Evolutionary conservation across 2,329 filamentous ascomycete genomes (phyloP).

Genomic region (Anisogramma anomala): DNA sequence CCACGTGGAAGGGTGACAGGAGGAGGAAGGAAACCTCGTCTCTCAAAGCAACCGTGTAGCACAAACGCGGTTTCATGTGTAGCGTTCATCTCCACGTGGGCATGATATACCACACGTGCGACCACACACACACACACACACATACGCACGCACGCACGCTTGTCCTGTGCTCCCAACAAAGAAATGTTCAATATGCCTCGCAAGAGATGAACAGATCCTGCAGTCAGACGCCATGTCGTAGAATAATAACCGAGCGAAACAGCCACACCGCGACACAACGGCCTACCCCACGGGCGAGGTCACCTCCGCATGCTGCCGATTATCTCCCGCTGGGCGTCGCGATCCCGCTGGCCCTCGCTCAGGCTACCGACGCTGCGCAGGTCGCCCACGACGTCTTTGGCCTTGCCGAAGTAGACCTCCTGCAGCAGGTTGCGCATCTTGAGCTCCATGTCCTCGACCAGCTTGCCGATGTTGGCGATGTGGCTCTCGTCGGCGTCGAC

Average conservation of each 20-base stretch:
- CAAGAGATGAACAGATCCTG: constrained; percentile 1
- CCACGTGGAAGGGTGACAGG: not conserved
- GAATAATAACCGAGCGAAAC: not conserved
- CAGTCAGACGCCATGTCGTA: constrained; percentile 3
- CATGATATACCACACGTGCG: not conserved
- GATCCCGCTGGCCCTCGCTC: constrained; percentile 73
- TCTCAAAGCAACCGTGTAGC: constrained; percentile 5
- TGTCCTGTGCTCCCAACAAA: constrained; percentile 3
- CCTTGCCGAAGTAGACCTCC: constrained; percentile 99
- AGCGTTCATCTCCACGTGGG: constrained; percentile 9
- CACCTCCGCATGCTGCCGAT: constrained; percentile 51
- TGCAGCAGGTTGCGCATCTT: constrained; percentile 98
- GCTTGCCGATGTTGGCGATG: constrained; percentile 83
- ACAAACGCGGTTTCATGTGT: constrained; percentile 9
- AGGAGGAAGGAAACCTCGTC: not conserved
- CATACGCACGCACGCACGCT: constrained; percentile 1
- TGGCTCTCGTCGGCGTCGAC: constrained; percentile 87
- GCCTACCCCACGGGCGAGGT: not conserved
- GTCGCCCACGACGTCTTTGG: constrained; percentile 95
- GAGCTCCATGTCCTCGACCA: constrained; percentile 99
- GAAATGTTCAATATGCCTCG: constrained; percentile 2
- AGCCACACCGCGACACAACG: not conserved
- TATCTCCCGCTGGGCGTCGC: constrained; percentile 78
- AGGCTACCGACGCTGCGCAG: constrained; percentile 75
- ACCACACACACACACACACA: too few species aligned